Conservation (phyloP, 805 yeast genomes). For the Dipodascus geniculatus region DNA sequence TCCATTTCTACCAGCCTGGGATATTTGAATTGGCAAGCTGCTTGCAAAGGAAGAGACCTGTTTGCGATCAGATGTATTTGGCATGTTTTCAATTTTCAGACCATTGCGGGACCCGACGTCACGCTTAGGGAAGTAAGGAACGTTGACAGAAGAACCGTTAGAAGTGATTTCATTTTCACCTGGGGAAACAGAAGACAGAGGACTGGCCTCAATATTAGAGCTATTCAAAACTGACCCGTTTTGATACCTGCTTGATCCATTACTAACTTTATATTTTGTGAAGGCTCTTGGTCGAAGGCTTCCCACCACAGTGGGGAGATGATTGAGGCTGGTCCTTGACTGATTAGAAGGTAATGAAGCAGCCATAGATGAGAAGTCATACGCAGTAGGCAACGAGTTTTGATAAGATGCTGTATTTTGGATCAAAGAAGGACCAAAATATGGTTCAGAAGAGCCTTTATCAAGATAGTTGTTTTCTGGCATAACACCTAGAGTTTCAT, state of each 20-base stretch:
- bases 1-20: not conserved
- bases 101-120: not conserved
- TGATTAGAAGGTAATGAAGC: slow-evolving; percentile 6
- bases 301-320: slow-evolving; percentile 2
- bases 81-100: not conserved
- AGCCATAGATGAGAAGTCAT: slow-evolving; percentile 7
- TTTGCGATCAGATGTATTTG: not conserved
- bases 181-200: not conserved
- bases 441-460: slow-evolving; percentile 2
- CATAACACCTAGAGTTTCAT: slow-evolving; percentile 11
- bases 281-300: slow-evolving; percentile 4
- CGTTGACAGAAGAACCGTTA: not conserved
- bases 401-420: not conserved
- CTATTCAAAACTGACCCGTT: not conserved
- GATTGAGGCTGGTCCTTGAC: slow-evolving; percentile 3
- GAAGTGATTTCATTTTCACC: not conserved
- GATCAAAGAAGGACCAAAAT: not conserved
- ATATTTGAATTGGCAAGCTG: slow-evolving; percentile 12
- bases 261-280: slow-evolving; percentile 3
- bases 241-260: not conserved
- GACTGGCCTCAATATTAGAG: not conserved
- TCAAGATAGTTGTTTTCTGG: not conserved
- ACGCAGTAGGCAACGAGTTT: slow-evolving; percentile 5
- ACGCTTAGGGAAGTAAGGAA: not conserved
- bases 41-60: slow-evolving; percentile 8